phyloP scores from a whole-genome alignment of 2,329 filamentous ascomycete species.

The Penicillium hordei region DNA sequence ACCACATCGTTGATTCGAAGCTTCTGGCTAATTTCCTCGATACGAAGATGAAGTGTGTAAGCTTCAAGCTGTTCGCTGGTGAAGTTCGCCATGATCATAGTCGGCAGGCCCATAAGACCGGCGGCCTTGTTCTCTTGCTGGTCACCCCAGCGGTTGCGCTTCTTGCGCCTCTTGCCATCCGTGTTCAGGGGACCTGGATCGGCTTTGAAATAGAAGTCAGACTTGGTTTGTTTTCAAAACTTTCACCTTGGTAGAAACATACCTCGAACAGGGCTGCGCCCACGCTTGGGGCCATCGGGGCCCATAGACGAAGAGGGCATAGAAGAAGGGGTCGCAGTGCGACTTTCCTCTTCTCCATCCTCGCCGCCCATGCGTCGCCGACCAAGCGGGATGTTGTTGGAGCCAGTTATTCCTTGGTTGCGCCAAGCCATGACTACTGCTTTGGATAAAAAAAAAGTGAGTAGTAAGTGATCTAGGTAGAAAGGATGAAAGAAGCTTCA shows the following conservation, averaged over 20 bases:
- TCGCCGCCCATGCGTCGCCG: constrained; percentile 76
- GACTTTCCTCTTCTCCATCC: constrained; percentile 52
- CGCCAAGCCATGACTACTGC: constrained; percentile 59
- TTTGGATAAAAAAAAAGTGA: constrained; percentile 12
- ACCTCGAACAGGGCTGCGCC: constrained; percentile 86
- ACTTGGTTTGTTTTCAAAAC: constrained; percentile 19
- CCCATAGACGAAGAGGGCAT: constrained; percentile 34
- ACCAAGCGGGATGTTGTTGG: constrained; percentile 95
- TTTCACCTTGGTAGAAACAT: constrained; percentile 37
- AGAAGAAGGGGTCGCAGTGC: constrained; percentile 47
- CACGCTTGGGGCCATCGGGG: constrained; percentile 67
- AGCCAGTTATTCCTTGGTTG: constrained; percentile 84
- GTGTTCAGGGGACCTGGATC: constrained; percentile 46
- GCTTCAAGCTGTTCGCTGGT: constrained; percentile 97
- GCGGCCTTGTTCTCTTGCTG: constrained; percentile 97
- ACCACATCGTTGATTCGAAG: constrained; percentile 98
- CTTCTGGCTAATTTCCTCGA: constrained; percentile 99
- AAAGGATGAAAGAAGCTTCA: constrained; percentile 9
- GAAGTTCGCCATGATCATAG: constrained; percentile 95
- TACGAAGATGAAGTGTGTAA: constrained; percentile 92
- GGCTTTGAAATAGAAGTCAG: constrained; percentile 26
- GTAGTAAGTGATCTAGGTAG: constrained; percentile 11
- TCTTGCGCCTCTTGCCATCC: constrained; percentile 86
- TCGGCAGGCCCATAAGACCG: constrained; percentile 94
- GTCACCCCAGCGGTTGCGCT: constrained; percentile 98